Percentiles rank a stretch among this genome's conserved stretches.
phyloP scores from a whole-genome alignment of 202 grass and related monocot genomes.

The Digitaria exilis region DNA sequence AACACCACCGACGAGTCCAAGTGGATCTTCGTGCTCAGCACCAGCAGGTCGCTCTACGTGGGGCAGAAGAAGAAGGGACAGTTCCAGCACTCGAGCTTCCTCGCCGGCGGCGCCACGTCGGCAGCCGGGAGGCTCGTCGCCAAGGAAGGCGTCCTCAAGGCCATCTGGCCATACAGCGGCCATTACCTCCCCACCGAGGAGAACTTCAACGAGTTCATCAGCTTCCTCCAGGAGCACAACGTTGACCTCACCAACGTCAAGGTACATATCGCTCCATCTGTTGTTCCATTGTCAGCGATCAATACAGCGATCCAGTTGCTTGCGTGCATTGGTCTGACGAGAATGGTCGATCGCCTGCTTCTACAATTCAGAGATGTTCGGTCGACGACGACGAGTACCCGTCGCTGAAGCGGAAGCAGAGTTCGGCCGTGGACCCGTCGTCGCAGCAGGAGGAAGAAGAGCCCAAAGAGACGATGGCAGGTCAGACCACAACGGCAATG shows the following conservation, averaged over 20 bases:
- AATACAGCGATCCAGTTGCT: background rate
- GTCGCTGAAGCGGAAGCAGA: background rate
- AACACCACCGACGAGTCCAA: constrained; percentile 69
- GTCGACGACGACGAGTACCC: constrained; percentile 68
- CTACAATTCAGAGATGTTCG: constrained; percentile 54
- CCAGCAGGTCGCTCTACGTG: constrained; percentile 65
- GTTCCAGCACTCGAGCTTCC: constrained; percentile 84
- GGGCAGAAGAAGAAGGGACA: constrained; percentile 77
- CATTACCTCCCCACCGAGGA: constrained; percentile 82
- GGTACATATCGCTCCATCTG: constrained; percentile 19
- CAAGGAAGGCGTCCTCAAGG: constrained; percentile 60
- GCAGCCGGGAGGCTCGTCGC: constrained; percentile 72
- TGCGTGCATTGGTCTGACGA: background rate
- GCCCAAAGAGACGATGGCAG: background rate
- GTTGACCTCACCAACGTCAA: constrained; percentile 72
- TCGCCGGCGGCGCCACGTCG: constrained; percentile 65
- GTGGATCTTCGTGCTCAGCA: constrained; percentile 92
- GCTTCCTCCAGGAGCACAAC: constrained; percentile 64
- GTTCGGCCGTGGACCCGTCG: background rate
- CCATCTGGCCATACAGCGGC: constrained; percentile 85
- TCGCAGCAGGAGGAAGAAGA: background rate
- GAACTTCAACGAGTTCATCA: constrained; percentile 70
- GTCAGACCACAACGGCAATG: background rate
- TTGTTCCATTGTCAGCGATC: background rate
- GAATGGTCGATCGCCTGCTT: background rate